Evolutionary conservation across 768 basidiomycete genomes (phyloP), one percentile per base, ranked within the genome.

Genomic region (Serendipita sp.): DNA sequence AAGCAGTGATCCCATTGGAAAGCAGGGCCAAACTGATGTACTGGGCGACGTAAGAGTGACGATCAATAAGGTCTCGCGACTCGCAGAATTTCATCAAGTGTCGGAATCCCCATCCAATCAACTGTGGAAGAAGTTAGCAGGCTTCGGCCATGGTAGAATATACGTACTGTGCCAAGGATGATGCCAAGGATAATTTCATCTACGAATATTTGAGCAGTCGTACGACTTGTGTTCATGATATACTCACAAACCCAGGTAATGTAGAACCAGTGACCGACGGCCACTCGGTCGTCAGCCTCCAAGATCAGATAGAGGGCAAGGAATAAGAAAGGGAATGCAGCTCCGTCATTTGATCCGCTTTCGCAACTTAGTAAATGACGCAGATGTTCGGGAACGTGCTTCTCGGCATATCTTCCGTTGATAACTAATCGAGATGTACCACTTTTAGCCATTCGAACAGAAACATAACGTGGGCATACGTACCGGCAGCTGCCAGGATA

Each of bases 341-440:
- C 95, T 38, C 96, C 96, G 67, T 99, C 96, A 73, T 98, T 99
- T 71, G 91, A 92, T 5, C 92, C 95, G 65, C 84, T 86, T 75
- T 97, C 95, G 3, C 90, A 91, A 0, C 88, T 82, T 4, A 96
- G 77, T 47, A 96, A 79, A 28, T 83, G 86, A 58, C 94, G 83
- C 28, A 98, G 78, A 63, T 90, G 86, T 0, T 86, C 84, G 1
- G 89, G 90, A 28, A 98, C 95, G 70, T 97, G 95, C 72, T 97
- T 96, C 73, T 97, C 89, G 2, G 96, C 96, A 76, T 92, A 99
- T 37, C 56, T 3, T 30, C 56, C 56, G 56, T 60, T 60, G 28
- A 60, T 60, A 64, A 16, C 34, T 65, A 28, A 16, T 16, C 30
- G n/a, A 51, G 7, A 18, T 7, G 41, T 13, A 41, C 41, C 41